phyloP scores from a whole-genome alignment of 1,139 yeast species.

The Nakaseomyces glabratus region DNA sequence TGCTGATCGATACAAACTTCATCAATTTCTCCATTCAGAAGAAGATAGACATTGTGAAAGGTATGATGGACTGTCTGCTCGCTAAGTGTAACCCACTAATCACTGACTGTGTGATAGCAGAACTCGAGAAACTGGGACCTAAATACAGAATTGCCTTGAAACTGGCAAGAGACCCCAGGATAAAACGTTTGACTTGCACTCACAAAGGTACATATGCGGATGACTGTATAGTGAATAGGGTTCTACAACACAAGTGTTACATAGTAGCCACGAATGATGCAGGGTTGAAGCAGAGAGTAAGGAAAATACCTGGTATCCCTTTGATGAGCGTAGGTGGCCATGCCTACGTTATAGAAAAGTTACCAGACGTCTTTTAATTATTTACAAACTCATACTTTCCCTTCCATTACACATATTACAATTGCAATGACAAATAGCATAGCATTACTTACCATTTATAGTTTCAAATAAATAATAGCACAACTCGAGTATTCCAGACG shows the following conservation, averaged over 20 bases:
- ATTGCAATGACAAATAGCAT: too few species aligned
- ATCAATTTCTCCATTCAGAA: constrained; percentile 93
- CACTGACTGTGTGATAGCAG: constrained; percentile 98
- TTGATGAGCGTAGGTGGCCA: constrained; percentile 94
- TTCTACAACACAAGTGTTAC: constrained; percentile 90
- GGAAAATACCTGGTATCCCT: constrained; percentile 97
- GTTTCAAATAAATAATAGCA: too few species aligned
- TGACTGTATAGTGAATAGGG: constrained; percentile 89
- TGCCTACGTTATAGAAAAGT: constrained; percentile 81
- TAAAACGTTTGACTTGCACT: constrained; percentile 75
- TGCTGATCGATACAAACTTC: constrained; percentile 90
- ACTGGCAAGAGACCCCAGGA: constrained; percentile 88
- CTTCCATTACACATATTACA: too few species aligned
- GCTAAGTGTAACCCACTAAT: constrained; percentile 94
- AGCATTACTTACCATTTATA: too few species aligned
- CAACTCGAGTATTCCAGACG: too few species aligned
- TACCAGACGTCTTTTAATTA: constrained; percentile 79
- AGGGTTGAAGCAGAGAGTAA: constrained; percentile 84
- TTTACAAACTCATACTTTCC: too few species aligned
- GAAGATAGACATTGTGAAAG: constrained; percentile 84
- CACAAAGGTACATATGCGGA: constrained; percentile 97
- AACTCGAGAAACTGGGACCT: constrained; percentile 90
- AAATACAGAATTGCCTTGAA: constrained; percentile 86
- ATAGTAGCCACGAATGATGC: constrained; percentile 98
- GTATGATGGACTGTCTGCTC: constrained; percentile 89